These are phyloP conservation scores for Mycena filopes DNA, from an alignment of 768 basidiomycete species.

Conservation along the genomic window DNA sequence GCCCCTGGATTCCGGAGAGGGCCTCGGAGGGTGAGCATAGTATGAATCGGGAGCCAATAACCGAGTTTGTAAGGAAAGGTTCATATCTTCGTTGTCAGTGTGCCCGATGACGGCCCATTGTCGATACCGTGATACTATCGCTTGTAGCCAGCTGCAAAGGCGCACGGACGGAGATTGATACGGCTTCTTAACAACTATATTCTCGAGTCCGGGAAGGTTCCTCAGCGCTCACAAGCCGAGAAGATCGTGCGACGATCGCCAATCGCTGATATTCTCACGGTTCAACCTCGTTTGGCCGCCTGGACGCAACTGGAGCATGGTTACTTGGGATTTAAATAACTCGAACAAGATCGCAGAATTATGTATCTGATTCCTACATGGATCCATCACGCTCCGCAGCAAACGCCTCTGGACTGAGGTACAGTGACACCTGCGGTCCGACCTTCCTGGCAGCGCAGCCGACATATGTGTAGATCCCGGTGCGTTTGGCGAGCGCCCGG, in stretches of 20 bases:
- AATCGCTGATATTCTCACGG: too few relatives aligned
- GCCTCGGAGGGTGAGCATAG: constrained; percentile 5
- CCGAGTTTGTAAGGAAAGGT: constrained; percentile 1
- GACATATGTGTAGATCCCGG: constrained; percentile 3
- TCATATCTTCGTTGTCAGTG: not conserved
- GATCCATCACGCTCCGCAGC: constrained; percentile 8
- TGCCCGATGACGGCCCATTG: too few relatives aligned
- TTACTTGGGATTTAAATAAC: too few relatives aligned
- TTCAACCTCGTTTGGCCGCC: too few relatives aligned
- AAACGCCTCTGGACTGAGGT: not conserved
- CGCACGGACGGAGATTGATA: not conserved
- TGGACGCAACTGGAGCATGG: too few relatives aligned
- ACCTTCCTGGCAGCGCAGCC: not conserved
- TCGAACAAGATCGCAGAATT: too few relatives aligned
- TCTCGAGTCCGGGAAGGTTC: too few relatives aligned
- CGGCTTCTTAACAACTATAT: not conserved
- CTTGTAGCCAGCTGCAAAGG: too few relatives aligned
- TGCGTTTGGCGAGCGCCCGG: not conserved
- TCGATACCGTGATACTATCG: too few relatives aligned
- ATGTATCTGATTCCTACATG: too few relatives aligned
- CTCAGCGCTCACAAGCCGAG: too few relatives aligned
- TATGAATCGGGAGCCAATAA: not conserved
- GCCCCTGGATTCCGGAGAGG: not conserved
- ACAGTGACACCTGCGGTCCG: not conserved
- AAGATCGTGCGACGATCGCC: too few relatives aligned